Evolutionary conservation across 75 land plant genomes (phyloP), one percentile per base, ranked within the genome.

Genomic region (Selaginella moellendorffii): DNA sequence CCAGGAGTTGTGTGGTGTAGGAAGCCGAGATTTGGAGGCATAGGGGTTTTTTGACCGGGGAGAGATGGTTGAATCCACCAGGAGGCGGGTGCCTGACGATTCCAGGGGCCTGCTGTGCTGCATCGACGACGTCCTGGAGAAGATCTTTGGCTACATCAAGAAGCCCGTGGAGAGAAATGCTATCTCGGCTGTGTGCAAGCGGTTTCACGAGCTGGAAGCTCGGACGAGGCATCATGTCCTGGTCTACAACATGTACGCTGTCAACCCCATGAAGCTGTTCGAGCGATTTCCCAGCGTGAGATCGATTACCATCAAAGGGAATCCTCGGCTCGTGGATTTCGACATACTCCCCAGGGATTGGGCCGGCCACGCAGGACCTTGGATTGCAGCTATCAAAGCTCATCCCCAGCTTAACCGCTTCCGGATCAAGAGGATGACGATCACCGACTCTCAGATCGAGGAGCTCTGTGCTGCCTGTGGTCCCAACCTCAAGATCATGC

Each of bases 201-300:
- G 59, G 23, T 56, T 56, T 19, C 19, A 56, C n/a, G 59, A 9
- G 8, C 5, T 56, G n/a, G 59, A 56, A 56, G 59, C 59, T 56
- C 19, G 59, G 59, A 56, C 59, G 9, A 8, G 59, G 59, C 59
- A 19, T 21, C 59, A 56, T 21, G 19, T 56, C n/a, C 24, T 56
- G 2, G 59, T 56, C 17, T 56, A 56, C 59, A 56, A 56, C 59
- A 56, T 56, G 59, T 56, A 56, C n/a, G 59, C 59, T 8, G 59
- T 56, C 17, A 19, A 56, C 19, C 59, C 59, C 8, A 19, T 56
- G 21, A 8, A 56, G 2, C 9, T 56, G 59, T 19, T 25, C 24
- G n/a, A 19, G 59, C 8, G 59, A 8, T 56, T 56, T 19, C 59
- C 59, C 5, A 56, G 24, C n/a, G 59, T 25, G 23, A 56, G 9